Evolutionary conservation across 352 stramenopile genomes (phyloP).

Genomic region (Globisporangium middletonii): DNA sequence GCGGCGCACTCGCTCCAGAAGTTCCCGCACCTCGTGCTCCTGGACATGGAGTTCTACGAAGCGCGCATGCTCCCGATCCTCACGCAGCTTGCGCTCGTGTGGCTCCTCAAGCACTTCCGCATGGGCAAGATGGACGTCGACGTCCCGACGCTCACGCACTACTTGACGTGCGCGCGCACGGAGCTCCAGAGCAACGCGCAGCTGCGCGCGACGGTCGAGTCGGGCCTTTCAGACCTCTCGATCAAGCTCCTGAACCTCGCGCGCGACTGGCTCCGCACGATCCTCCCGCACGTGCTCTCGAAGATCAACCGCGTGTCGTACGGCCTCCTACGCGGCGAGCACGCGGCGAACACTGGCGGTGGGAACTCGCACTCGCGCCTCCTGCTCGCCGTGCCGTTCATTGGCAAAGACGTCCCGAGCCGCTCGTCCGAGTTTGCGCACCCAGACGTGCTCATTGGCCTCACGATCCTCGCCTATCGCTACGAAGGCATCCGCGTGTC

Average conservation of each 20-base stretch:
- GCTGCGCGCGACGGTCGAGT: conserved; percentile 75
- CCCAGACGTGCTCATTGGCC: conserved; percentile 93
- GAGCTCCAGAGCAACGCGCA: conserved; percentile 69
- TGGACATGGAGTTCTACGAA: conserved; percentile 97
- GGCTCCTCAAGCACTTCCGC: conserved; percentile 85
- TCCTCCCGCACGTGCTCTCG: conserved; percentile 96
- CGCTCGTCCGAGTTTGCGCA: conserved; percentile 99
- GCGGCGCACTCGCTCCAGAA: conserved; percentile 91
- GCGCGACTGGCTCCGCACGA: conserved; percentile 96
- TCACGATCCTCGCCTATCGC: conserved; percentile 89
- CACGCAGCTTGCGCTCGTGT: conserved; percentile 77
- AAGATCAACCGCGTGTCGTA: conserved; percentile 99
- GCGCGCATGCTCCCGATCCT: conserved; percentile 91
- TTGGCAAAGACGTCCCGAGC: conserved; percentile 99
- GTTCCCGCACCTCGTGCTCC: conserved; percentile 96
- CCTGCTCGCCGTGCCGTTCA: conserved; percentile 97
- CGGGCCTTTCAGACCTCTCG: conserved; percentile 63
- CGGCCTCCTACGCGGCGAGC: conserved; percentile 88
- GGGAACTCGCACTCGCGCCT: conserved; percentile 94
- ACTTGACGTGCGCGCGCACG: conserved; percentile 51
- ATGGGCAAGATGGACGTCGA: conserved; percentile 93
- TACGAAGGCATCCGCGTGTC: conserved; percentile 87
- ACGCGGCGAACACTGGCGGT: conserved; percentile 37
- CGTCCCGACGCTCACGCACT: conserved; percentile 54
- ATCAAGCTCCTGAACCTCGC: conserved; percentile 99